Percentiles rank a stretch among this genome's conserved stretches.
Conservation (phyloP, 805 yeast genomes). For the Hanseniaspora lachancei region DNA sequence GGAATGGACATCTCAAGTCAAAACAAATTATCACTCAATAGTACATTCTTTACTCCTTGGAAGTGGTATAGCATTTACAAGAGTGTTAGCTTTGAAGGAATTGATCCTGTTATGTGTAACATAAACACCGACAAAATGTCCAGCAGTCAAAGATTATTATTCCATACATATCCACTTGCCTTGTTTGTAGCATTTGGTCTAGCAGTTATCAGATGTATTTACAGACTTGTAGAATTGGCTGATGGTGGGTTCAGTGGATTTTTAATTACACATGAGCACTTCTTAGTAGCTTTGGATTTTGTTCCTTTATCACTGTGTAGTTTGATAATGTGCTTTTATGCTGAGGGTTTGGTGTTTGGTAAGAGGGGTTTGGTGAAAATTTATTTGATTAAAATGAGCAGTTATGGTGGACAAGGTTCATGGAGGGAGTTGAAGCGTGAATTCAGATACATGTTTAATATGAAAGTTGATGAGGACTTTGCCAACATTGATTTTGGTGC, state of each 20-base stretch:
- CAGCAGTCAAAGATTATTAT: neutral
- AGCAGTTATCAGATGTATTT: conserved; percentile 54
- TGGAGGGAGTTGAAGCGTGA: neutral
- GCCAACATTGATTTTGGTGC: neutral
- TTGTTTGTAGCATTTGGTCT: conserved; percentile 38
- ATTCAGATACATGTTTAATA: neutral
- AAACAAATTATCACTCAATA: neutral
- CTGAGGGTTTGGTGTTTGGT: conserved; percentile 45
- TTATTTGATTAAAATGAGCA: neutral
- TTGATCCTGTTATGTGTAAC: conserved; percentile 21
- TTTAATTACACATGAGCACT: conserved; percentile 47
- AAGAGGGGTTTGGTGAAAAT: neutral
- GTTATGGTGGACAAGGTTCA: neutral
- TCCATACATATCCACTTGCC: conserved; percentile 32
- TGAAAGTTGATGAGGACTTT: conserved; percentile 1
- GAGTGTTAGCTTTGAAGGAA: neutral
- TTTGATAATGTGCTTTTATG: conserved; percentile 37
- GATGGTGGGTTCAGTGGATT: conserved; percentile 58
- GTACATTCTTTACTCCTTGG: conserved; percentile 4
- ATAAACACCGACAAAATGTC: neutral
- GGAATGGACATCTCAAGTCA: conserved; percentile 6
- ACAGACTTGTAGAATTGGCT: conserved; percentile 58
- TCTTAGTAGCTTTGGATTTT: conserved; percentile 48
- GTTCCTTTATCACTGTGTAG: conserved; percentile 43
- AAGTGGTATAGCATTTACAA: conserved; percentile 9